Evolutionary conservation across 73 alveolate genomes (phyloP), one percentile per base, ranked within the genome.

Genomic region (Symbiodinium natans): DNA sequence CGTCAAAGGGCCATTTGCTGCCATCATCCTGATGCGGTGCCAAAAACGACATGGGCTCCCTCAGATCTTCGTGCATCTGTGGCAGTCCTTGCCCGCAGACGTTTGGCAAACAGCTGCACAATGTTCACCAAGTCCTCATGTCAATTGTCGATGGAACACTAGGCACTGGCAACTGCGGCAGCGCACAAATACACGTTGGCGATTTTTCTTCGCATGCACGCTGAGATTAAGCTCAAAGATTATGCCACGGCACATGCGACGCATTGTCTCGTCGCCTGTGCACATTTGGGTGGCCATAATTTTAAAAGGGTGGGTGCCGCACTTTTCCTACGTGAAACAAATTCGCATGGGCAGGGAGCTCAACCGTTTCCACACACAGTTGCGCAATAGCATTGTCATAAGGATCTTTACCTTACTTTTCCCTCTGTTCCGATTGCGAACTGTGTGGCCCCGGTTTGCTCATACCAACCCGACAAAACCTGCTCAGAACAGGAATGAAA

Each of bases 1-100:
- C 80, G 80, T 63, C 80, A 63, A 63, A 23, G 80, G 80, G 8
- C 80, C 80, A n/a, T 63, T 63, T 23, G 80, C 80, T 5, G 80
- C 80, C 80, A 63, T 63, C 80, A 63, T 63, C 80, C 80, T 63
- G 80, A 31, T 4, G 68, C 68, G 68, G 68, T 6, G 68, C 68
- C 68, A 3, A 23, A 52, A 29, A 15, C 71, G 8, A 13, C 71
- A 10, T 21, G 1, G 71, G n/a, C 23, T 21, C 25, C 15, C 0
- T 21, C 1, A 52, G 31, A 52, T 13, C 6, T 29, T 21, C 71
- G 23, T 52, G 68, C 71, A 52, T 4, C 27, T 29, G n/a, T 11
- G 71, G 71, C 82, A 23, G 82, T 68, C 84, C 84, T 74, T 34
- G 84, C 84, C 84, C 84, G 84, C 13, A 74, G 42, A n/a, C 84